phyloP scores from a whole-genome alignment of 2,329 filamentous ascomycete genomes.

The Huntiella abstrusa region DNA sequence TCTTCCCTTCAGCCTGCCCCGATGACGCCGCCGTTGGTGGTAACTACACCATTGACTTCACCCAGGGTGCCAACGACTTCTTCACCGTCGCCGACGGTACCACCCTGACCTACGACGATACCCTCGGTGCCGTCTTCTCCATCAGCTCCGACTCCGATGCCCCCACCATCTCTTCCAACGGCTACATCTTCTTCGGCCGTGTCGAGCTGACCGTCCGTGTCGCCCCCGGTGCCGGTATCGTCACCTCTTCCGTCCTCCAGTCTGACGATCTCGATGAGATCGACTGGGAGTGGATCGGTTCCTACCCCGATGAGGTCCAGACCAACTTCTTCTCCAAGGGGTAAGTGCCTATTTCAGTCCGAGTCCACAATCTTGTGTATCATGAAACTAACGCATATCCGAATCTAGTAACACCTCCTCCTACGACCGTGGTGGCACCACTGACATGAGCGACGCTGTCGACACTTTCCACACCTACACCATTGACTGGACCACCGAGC shows the following conservation, averaged over 20 bases:
- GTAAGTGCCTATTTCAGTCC: conserved; percentile 2
- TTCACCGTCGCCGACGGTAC: conserved; percentile 31
- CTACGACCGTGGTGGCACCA: conserved; percentile 43
- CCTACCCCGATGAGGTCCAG: conserved; percentile 55
- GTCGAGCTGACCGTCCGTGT: conserved; percentile 64
- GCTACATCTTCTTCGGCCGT: conserved; percentile 95
- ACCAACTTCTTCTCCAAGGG: conserved; percentile 74
- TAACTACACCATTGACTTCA: conserved; percentile 51
- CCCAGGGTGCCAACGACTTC: conserved; percentile 43
- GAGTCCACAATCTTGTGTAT: not conserved
- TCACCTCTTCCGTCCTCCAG: conserved; percentile 78
- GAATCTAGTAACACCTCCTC: conserved; percentile 31
- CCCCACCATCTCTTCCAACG: conserved; percentile 55
- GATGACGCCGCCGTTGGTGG: conserved; percentile 58
- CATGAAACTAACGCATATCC: not conserved
- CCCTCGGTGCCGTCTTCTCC: conserved; percentile 35
- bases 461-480: conserved; percentile 43
- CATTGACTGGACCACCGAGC: conserved; percentile 47
- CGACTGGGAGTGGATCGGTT: conserved; percentile 90
- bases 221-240: conserved; percentile 64
- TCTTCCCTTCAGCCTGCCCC: conserved; percentile 40
- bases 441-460: conserved; percentile 31
- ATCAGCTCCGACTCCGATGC: conserved; percentile 49
- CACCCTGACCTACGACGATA: conserved; percentile 25
- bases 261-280: conserved; percentile 83